Conservation (phyloP, 2,329 filamentous ascomycete species). For the Setomelanomma holmii region DNA sequence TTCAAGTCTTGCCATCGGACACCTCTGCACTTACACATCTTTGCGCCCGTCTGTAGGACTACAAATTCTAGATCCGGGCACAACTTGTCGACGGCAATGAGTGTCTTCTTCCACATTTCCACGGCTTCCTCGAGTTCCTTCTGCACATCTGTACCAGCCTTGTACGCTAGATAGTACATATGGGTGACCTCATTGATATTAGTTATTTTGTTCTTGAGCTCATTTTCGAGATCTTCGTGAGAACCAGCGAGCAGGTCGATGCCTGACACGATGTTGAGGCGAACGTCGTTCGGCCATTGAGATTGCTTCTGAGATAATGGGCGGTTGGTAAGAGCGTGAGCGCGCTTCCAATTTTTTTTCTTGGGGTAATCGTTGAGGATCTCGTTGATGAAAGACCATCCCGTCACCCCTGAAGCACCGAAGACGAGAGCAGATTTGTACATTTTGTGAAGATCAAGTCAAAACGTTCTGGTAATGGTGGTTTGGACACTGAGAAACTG, state of each 20-base stretch:
- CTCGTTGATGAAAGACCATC: constrained; percentile 54
- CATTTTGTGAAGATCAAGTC: constrained; percentile 13
- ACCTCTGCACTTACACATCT: constrained; percentile 40
- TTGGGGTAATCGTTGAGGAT: constrained; percentile 48
- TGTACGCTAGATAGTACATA: constrained; percentile 56
- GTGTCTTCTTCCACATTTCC: constrained; percentile 51
- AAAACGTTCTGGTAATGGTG: too few relatives aligned
- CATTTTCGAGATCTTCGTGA: constrained; percentile 49
- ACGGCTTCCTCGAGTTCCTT: constrained; percentile 51
- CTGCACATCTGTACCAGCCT: constrained; percentile 48
- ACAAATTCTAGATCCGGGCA: constrained; percentile 32
- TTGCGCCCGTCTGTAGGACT: constrained; percentile 39
- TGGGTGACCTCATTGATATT: constrained; percentile 52
- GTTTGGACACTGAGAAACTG: too few relatives aligned
- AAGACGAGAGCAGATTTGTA: constrained; percentile 52
- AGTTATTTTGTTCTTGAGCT: constrained; percentile 42
- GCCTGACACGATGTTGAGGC: constrained; percentile 52
- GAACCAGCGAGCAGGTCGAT: constrained; percentile 51
- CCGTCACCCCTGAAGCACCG: constrained; percentile 52
- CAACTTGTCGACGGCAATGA: constrained; percentile 40
- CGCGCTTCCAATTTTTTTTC: constrained; percentile 40
- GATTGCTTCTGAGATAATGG: constrained; percentile 40
- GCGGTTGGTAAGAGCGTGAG: constrained; percentile 53
- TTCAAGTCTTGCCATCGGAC: neutral
- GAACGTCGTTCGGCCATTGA: constrained; percentile 50